phyloP scores from a whole-genome alignment of 768 basidiomycete species.

The Leucosporidium scottii region DNA sequence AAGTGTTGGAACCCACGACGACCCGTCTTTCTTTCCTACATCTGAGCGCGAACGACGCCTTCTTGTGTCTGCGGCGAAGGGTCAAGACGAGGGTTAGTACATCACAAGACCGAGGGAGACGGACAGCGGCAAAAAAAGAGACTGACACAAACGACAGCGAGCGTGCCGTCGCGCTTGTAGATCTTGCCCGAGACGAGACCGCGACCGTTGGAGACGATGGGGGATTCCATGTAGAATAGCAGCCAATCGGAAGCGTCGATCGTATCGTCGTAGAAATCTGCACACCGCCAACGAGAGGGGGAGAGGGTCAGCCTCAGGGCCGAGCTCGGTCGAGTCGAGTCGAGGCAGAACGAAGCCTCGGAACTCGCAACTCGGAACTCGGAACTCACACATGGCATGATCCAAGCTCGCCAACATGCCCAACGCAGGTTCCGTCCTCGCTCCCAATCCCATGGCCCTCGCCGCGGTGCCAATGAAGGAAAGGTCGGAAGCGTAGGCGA shows the following conservation, averaged over 20 bases:
- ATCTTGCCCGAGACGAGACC: constrained; percentile 34
- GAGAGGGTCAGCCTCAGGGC: not conserved
- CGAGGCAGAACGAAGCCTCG: too few species aligned
- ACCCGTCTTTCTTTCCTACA: not conserved
- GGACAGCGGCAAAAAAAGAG: not conserved
- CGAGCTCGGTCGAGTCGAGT: too few species aligned
- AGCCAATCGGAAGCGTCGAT: constrained; percentile 33
- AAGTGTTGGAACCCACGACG: too few species aligned
- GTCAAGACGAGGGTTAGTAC: not conserved
- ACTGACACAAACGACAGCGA: constrained; percentile 30
- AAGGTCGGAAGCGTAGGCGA: constrained; percentile 32
- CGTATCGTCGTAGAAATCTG: constrained; percentile 32
- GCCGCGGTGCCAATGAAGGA: constrained; percentile 34
- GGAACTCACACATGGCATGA: not conserved
- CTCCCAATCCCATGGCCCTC: constrained; percentile 9
- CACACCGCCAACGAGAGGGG: too few species aligned
- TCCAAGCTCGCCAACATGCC: too few species aligned
- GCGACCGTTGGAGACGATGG: constrained; percentile 24
- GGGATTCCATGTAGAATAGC: constrained; percentile 33
- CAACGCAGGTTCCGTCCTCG: too few species aligned
- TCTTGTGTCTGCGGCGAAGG: constrained; percentile 18
- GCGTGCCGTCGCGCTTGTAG: constrained; percentile 34
- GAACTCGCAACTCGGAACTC: too few species aligned
- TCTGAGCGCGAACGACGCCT: constrained; percentile 29
- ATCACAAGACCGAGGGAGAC: not conserved